These are phyloP conservation scores for Heliosperma pusillum DNA, from an alignment of 148 eudicot species.

Conservation along the genomic window DNA sequence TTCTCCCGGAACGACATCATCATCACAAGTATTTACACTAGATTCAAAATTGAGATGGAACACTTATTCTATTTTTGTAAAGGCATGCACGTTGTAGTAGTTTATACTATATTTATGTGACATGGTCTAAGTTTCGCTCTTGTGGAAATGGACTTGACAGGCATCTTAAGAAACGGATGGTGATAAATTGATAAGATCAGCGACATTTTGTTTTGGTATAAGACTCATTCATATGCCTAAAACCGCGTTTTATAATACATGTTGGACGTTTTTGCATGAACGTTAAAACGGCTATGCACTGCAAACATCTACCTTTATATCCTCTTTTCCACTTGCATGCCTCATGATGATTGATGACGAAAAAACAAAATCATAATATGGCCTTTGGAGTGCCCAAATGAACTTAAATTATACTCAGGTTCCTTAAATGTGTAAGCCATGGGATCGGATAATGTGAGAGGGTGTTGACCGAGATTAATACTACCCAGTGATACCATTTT, in stretches of 20 bases:
- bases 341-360: neutral
- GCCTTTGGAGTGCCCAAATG: no score
- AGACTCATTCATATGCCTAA: neutral
- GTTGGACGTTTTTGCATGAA: conserved; percentile 1
- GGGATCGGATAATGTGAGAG: no score
- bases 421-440: no score
- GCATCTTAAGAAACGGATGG: neutral
- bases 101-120: neutral
- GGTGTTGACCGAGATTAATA: no score
- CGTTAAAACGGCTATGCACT: neutral
- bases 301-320: neutral
- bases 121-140: neutral
- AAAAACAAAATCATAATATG: neutral
- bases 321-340: no score
- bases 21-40: neutral
- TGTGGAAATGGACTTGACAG: neutral
- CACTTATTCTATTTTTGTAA: neutral
- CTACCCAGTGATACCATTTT: no score
- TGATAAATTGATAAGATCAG: no score
- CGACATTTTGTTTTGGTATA: no score
- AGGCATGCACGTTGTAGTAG: conserved; percentile 5
- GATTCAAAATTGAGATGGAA: neutral
- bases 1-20: neutral
- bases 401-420: no score
- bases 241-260: conserved; percentile 9